Evolutionary conservation across 2,329 filamentous ascomycete genomes (phyloP), one percentile per base, ranked within the genome.

Genomic region (Teratosphaeria destructans): DNA sequence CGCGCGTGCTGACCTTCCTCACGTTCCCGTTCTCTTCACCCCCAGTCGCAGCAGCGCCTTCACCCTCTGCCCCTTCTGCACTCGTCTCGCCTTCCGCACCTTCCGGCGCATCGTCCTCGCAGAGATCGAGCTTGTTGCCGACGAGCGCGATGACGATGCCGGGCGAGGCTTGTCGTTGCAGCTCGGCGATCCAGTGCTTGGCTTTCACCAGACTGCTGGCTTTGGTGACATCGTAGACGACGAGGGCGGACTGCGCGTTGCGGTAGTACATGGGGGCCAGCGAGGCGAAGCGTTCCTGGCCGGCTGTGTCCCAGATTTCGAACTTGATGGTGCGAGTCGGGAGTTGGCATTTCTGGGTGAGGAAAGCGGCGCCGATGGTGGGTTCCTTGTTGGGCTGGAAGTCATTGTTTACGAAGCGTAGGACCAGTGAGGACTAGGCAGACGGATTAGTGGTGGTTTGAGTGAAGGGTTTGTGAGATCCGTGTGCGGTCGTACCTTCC

Each of bases 351-450:
- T 97, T 99, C 78, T 99, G 94, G 68, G 94, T 99, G 66, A 99
- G 80, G 79, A 99, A 99, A 65, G 94, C 94, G 71, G 94, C 94
- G 82, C 94, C 94, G 77, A 99, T 99, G 66, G 94, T 99, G 63
- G 94, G 94, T 76, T 99, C 94, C 81, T 97, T 97, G 78, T 97
- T 97, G 78, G 97, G 94, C 80, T 99, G 94, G 72, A 99, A 99
- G 77, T 97, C 93, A 79, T 99, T 94, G 82, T 97, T 97, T 74
- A 99, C 94, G 77, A 99, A 99, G 72, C 94, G 90, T 73, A 99
- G 83, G 64, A 99, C 94, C 61, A 99, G 86, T 54, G 94, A 99
- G 56, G 94, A 97, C 94, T 95, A 71, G 27, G 59, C 34, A 59
- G 59, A 59, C 56, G 58, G 23, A 57, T 63, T 58, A 61, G 58